Evolutionary conservation across 1,284 basidiomycete genomes (phyloP).

Genomic region (Cryptococcus sp.): DNA sequence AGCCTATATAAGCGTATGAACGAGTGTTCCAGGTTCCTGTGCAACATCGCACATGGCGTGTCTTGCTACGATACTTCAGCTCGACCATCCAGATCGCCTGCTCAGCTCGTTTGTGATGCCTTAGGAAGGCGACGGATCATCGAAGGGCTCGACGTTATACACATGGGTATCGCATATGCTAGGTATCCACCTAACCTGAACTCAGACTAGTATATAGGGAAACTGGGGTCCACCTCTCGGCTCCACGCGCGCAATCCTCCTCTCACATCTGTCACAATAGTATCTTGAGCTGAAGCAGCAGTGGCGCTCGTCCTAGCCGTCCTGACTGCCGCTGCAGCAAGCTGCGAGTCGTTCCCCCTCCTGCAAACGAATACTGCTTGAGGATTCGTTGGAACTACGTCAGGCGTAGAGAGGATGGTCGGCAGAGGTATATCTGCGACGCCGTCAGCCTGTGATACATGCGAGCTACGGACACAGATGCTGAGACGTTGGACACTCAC

Average conservation of each 20-base stretch:
- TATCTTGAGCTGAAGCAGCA: constrained; percentile 60
- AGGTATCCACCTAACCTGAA: background rate
- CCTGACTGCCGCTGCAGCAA: constrained; percentile 71
- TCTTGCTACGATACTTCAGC: too few relatives aligned
- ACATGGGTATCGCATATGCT: too few relatives aligned
- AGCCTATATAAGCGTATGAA: constrained; percentile 30
- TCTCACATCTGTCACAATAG: constrained; percentile 67
- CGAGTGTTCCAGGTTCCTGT: background rate
- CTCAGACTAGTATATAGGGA: constrained; percentile 69
- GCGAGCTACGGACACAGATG: background rate
- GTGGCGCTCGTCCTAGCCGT: constrained; percentile 15
- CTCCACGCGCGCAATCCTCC: constrained; percentile 80
- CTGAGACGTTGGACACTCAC: constrained; percentile 58
- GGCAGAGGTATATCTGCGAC: constrained; percentile 47
- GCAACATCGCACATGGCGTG: too few relatives aligned
- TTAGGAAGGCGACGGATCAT: too few relatives aligned
- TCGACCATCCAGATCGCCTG: too few relatives aligned
- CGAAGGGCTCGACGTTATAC: too few relatives aligned
- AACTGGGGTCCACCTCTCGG: constrained; percentile 65
- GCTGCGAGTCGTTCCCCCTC: constrained; percentile 89
- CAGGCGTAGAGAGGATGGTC: constrained; percentile 33
- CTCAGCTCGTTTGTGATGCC: too few relatives aligned
- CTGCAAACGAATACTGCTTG: constrained; percentile 73
- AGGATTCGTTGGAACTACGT: constrained; percentile 14
- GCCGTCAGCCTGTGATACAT: constrained; percentile 3